Evolutionary conservation across 352 stramenopile species (phyloP).

Genomic region (Globisporangium megalacanthum): DNA sequence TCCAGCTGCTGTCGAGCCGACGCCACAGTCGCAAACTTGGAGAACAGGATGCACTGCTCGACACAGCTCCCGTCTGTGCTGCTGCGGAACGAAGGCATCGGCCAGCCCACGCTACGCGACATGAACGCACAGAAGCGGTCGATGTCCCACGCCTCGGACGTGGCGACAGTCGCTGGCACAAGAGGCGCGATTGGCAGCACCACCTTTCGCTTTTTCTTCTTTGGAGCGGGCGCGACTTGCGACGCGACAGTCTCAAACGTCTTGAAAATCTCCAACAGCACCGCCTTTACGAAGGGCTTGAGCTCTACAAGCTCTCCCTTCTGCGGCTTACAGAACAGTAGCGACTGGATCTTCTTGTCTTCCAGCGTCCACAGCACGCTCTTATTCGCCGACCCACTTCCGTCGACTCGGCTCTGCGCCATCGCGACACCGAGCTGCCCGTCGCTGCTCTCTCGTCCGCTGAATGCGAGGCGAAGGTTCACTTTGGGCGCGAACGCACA

Average conservation of each 20-base stretch:
- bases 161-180: background rate
- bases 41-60: conserved; percentile 62
- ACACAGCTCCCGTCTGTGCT: background rate
- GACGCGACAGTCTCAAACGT: conserved; percentile 21
- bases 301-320: conserved; percentile 18
- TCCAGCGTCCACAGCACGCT: background rate
- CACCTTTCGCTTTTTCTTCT: conserved; percentile 52
- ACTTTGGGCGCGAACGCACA: conserved; percentile 37
- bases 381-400: background rate
- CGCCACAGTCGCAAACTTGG: conserved; percentile 38
- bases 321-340: conserved; percentile 6
- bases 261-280: conserved; percentile 34
- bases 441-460: conserved; percentile 24
- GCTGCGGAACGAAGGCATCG: background rate
- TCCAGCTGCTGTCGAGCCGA: conserved; percentile 29
- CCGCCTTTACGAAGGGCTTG: conserved; percentile 21
- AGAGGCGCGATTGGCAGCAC: conserved; percentile 1
- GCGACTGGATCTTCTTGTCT: background rate
- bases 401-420: conserved; percentile 4
- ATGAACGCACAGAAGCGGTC: conserved; percentile 61
- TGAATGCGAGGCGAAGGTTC: conserved; percentile 36
- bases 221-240: conserved; percentile 18
- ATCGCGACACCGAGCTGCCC: conserved; percentile 8
- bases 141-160: conserved; percentile 37
- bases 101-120: conserved; percentile 12